Evolutionary conservation across 1,284 basidiomycete species (phyloP).

Genomic region (Pseudozyma sp.): DNA sequence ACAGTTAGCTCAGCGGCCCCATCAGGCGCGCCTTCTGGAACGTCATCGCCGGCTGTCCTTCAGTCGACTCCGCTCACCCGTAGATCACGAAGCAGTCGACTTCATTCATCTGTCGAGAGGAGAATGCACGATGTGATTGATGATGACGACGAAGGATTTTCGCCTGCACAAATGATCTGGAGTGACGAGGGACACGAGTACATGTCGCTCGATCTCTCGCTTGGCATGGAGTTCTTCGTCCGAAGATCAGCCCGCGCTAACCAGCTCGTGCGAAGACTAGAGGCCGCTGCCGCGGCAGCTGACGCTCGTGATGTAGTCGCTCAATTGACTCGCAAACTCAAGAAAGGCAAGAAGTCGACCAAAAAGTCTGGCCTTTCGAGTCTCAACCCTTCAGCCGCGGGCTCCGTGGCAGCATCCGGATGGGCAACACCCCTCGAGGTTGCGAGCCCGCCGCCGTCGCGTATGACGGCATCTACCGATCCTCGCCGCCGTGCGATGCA

Average conservation of each 20-base stretch:
- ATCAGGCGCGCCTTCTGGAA: slow-evolving; percentile 37
- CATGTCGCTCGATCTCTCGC: slow-evolving; percentile 53
- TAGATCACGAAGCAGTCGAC: slow-evolving; percentile 32
- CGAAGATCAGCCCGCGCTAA: slow-evolving; percentile 59
- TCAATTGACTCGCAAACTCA: slow-evolving; percentile 39
- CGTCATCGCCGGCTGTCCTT: slow-evolving; percentile 39
- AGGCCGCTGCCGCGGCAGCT: slow-evolving; percentile 51
- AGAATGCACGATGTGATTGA: slow-evolving; percentile 46
- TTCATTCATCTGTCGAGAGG: slow-evolving; percentile 45
- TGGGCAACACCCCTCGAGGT: slow-evolving; percentile 44
- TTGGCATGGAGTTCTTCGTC: slow-evolving; percentile 65
- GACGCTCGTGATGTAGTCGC: slow-evolving; percentile 47
- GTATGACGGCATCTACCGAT: slow-evolving; percentile 40
- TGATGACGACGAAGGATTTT: slow-evolving; percentile 35
- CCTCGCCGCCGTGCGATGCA: slow-evolving; percentile 47
- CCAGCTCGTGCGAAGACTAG: slow-evolving; percentile 57
- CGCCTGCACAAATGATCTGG: slow-evolving; percentile 56
- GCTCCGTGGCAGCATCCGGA: slow-evolving; percentile 36
- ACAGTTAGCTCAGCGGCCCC: slow-evolving; percentile 37
- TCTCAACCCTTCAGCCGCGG: slow-evolving; percentile 39
- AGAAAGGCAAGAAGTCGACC: slow-evolving; percentile 42
- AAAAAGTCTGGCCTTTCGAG: slow-evolving; percentile 35
- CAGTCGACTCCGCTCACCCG: slow-evolving; percentile 49
- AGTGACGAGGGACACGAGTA: slow-evolving; percentile 61
- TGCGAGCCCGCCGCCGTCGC: slow-evolving; percentile 46